A percentile compares a stretch with the other conserved stretches of the same genome.
Conservation (phyloP, 2,329 filamentous ascomycete genomes). For the Arthrobotrys sinensis region DNA sequence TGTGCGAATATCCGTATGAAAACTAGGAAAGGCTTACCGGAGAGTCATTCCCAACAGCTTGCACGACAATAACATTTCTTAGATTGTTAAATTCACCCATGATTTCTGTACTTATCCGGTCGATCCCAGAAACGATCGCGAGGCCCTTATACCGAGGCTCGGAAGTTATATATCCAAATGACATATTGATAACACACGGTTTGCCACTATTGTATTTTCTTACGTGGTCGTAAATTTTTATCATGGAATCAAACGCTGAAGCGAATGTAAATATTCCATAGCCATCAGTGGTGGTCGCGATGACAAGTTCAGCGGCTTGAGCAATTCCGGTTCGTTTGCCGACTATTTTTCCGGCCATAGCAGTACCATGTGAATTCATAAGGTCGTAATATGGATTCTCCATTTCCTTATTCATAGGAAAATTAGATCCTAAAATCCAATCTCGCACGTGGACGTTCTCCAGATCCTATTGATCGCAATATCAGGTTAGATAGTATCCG, state of each 20-base stretch:
- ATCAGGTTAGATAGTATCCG: too few species aligned
- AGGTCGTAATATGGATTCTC: too few species aligned
- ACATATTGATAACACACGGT: slow-evolving; percentile 25
- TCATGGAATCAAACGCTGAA: background rate
- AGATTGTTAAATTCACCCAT: background rate
- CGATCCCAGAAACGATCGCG: too few species aligned
- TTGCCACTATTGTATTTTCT: background rate
- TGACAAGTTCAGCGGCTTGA: slow-evolving; percentile 20
- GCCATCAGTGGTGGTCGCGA: background rate
- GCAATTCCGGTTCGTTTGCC: slow-evolving; percentile 12
- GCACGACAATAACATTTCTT: slow-evolving; percentile 11
- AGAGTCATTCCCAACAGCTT: background rate
- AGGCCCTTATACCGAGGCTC: too few species aligned
- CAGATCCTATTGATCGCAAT: too few species aligned
- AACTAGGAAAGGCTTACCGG: background rate
- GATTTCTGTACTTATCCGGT: too few species aligned
- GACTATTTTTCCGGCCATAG: slow-evolving; percentile 1
- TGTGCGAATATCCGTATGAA: too few species aligned
- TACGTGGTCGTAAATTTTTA: slow-evolving; percentile 40
- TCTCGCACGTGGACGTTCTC: too few species aligned
- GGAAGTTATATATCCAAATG: too few species aligned
- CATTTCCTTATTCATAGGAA: too few species aligned
- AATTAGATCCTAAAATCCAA: too few species aligned
- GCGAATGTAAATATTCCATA: too few species aligned
- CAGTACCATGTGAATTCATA: background rate